These are phyloP conservation scores for Trichoderma oligosporum DNA, from an alignment of 2,329 filamentous ascomycete species.

Conservation along the genomic window DNA sequence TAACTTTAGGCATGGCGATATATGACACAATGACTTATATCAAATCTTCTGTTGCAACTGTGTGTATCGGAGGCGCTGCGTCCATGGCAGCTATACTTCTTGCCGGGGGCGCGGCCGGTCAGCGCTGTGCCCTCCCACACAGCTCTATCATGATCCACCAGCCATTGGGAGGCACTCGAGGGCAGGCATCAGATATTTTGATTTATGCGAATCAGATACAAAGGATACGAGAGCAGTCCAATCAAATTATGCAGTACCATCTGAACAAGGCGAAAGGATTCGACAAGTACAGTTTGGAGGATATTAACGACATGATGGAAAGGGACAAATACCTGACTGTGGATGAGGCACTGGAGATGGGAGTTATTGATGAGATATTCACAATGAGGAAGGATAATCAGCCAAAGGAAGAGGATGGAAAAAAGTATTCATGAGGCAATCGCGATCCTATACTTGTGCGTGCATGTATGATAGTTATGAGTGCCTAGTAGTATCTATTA, in stretches of 20 bases:
- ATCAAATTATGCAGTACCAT: slow-evolving; percentile 84
- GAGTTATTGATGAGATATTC: slow-evolving; percentile 88
- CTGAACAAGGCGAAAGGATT: slow-evolving; percentile 71
- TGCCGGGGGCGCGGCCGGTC: slow-evolving; percentile 77
- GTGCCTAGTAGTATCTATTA: no score
- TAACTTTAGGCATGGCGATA: slow-evolving; percentile 64
- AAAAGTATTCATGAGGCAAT: neutral
- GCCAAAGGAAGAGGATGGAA: slow-evolving; percentile 22
- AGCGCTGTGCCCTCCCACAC: slow-evolving; percentile 87
- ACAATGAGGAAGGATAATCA: slow-evolving; percentile 53
- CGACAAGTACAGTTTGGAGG: slow-evolving; percentile 73
- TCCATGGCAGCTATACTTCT: slow-evolving; percentile 92
- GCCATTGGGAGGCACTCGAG: slow-evolving; percentile 69
- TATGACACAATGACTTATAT: slow-evolving; percentile 99
- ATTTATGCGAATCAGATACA: slow-evolving; percentile 98
- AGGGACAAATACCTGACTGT: slow-evolving; percentile 91
- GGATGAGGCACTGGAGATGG: slow-evolving; percentile 81
- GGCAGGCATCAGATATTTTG: slow-evolving; percentile 75
- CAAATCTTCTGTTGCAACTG: slow-evolving; percentile 84
- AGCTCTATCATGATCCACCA: slow-evolving; percentile 97
- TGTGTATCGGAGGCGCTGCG: slow-evolving; percentile 90
- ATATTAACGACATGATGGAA: slow-evolving; percentile 95
- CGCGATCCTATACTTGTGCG: no score
- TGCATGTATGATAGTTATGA: neutral
- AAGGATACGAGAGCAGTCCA: slow-evolving; percentile 76